These are phyloP conservation scores for Actinomortierella wolfii DNA, from an alignment of 371 early-diverging fungal genomes.

Conservation along the genomic window DNA sequence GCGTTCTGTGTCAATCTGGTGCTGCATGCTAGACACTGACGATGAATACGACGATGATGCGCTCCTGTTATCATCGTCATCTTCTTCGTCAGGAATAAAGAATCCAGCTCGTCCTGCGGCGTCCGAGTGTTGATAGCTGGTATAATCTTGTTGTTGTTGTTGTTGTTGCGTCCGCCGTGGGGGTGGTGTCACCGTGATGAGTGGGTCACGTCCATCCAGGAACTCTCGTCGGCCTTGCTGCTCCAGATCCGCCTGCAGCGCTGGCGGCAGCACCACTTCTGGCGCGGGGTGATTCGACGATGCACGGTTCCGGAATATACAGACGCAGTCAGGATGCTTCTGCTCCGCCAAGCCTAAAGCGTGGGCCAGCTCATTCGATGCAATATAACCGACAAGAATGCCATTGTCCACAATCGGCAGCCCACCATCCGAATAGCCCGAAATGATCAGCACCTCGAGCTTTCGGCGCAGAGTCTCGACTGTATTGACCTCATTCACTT, in stretches of 20 bases:
- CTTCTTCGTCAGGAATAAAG: too few relatives aligned
- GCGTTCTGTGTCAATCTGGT: too few relatives aligned
- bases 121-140: too few relatives aligned
- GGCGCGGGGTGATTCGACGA: conserved; percentile 43
- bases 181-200: neutral
- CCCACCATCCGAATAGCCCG: conserved; percentile 80
- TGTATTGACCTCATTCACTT: conserved; percentile 62
- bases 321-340: conserved; percentile 41
- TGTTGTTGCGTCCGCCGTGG: too few relatives aligned
- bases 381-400: conserved; percentile 84
- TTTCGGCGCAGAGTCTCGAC: conserved; percentile 62
- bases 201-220: conserved; percentile 4
- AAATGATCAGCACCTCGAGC: conserved; percentile 54
- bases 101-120: too few relatives aligned
- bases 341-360: conserved; percentile 58
- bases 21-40: too few relatives aligned
- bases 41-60: too few relatives aligned
- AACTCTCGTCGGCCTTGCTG: neutral
- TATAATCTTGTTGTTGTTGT: too few relatives aligned
- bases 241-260: conserved; percentile 6
- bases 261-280: conserved; percentile 48
- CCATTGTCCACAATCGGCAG: conserved; percentile 81
- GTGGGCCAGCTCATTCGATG: conserved; percentile 80
- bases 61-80: too few relatives aligned
- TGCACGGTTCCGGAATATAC: conserved; percentile 39